Conservation (phyloP, 2,329 filamentous ascomycete genomes). For the Phoma sp. region DNA sequence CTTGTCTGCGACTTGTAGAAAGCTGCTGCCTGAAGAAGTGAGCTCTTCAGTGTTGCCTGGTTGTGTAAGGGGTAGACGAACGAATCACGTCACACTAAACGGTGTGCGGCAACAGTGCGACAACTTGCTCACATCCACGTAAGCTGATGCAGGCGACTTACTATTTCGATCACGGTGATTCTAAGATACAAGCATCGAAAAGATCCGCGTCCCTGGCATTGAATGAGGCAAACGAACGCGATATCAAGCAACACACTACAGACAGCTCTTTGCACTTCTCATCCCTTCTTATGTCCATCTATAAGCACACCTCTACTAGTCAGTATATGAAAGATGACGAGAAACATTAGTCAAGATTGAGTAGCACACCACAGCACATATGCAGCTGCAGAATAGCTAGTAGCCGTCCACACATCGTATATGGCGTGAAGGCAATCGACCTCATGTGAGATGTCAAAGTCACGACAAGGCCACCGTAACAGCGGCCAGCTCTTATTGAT, state of each 20-base stretch:
- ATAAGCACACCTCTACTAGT: background rate
- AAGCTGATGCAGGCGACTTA: too few species aligned
- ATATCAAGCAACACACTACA: background rate
- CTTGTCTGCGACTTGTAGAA: background rate
- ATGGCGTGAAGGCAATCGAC: background rate
- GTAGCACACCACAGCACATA: background rate
- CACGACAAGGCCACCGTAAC: too few species aligned
- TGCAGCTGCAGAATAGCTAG: background rate
- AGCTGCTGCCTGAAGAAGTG: slow-evolving; percentile 4
- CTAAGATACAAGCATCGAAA: too few species aligned
- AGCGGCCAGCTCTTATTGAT: too few species aligned
- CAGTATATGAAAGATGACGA: background rate
- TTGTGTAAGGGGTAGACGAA: background rate
- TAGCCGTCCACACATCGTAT: background rate
- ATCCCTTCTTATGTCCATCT: background rate
- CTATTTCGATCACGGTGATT: too few species aligned
- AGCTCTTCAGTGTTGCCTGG: slow-evolving; percentile 1
- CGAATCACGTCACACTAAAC: slow-evolving; percentile 1
- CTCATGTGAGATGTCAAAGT: background rate
- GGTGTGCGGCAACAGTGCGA: too few species aligned
- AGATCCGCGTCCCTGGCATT: too few species aligned
- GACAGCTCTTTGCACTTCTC: background rate
- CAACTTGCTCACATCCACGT: too few species aligned
- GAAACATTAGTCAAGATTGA: background rate
- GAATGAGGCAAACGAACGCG: too few species aligned